phyloP scores from a whole-genome alignment of 176 grass and related monocot species.

The Phragmites australis region DNA sequence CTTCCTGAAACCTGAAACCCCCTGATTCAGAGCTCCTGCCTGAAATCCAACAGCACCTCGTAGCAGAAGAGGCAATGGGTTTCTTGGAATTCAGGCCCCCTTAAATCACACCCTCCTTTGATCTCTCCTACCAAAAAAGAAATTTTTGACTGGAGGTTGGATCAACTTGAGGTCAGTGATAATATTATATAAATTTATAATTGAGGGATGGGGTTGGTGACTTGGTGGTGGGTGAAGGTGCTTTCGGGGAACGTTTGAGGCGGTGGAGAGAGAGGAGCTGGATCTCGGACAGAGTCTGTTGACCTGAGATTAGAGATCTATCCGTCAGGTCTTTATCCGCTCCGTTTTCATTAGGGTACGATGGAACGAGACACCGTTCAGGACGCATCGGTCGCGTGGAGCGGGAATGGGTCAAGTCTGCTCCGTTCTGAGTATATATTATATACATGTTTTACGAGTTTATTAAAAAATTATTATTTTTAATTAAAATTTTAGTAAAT shows the following conservation, averaged over 20 bases:
- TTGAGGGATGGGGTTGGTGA: slow-evolving; percentile 39
- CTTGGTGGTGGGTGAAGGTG: neutral
- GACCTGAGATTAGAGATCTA: slow-evolving; percentile 22
- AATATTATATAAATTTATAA: slow-evolving; percentile 28
- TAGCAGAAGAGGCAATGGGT: slow-evolving; percentile 3
- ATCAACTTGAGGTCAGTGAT: slow-evolving; percentile 34
- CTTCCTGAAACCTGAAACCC: neutral
- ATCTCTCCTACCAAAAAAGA: neutral
- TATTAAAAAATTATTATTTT: too few relatives aligned
- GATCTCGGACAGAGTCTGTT: slow-evolving; percentile 48
- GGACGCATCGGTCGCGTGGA: too few relatives aligned
- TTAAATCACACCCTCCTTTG: slow-evolving; percentile 19
- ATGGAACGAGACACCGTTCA: too few relatives aligned
- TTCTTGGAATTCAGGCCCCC: slow-evolving; percentile 14
- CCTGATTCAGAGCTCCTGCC: slow-evolving; percentile 15
- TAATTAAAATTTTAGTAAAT: too few relatives aligned
- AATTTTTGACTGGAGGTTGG: neutral
- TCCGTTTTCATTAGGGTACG: too few relatives aligned
- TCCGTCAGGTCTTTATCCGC: too few relatives aligned
- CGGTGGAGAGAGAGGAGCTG: neutral
- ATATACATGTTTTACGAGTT: too few relatives aligned
- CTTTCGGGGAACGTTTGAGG: neutral
- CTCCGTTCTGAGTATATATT: too few relatives aligned
- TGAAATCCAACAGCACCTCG: slow-evolving; percentile 9
- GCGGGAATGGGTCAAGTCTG: too few relatives aligned